Evolutionary conservation across 495 filamentous ascomycete genomes (phyloP), one percentile per base, ranked within the genome.

Genomic region (Hypoxylon lienhwacheense): DNA sequence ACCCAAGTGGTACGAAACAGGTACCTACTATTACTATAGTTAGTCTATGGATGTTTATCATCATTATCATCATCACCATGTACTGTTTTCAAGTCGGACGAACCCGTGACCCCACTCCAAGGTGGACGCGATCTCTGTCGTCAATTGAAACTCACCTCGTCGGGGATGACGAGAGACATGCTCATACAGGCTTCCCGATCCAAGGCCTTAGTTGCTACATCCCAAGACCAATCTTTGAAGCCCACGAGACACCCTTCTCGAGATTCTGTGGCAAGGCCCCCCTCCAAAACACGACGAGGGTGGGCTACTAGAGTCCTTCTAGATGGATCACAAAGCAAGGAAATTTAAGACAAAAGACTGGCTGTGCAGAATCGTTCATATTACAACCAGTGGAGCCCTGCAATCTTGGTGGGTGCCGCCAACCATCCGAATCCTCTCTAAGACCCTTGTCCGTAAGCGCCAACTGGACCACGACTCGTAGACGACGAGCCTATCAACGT

Each of bases 381-480:
- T 59, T 66, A 73, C 69, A 63, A 74, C 62, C 71, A 69, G 76
- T 70, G 66, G 70, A 59, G 62, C 61, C 58, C 62, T 56, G 61
- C 66, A 62, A 59, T 67, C 60, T 56, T 67, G 70, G 67, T 61
- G 69, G 66, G 72, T 70, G 73, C 69, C 73, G 68, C 73, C 68
- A 70, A 66, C 72, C 70, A 72, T 69, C 73, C 70, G 69, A 70
- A 66, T 72, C 70, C 66, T 66, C 58, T 65, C 61, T 48, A 61
- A 53, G 47, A 67, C 72, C 73, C 70, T 50, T 67, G 72, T 65
- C 65, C 61, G 59, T 74, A 79, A 76, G 76, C 76, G 76, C 76
- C 76, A 71, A 76, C 70, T 76, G 76, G 76, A 63, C 64, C 65
- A 65, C 66, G 59, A 57, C 65, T 59, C 61, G 60, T 54, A 58